phyloP scores from a whole-genome alignment of 2,329 filamentous ascomycete genomes.

The Colletotrichum euphorbiae region DNA sequence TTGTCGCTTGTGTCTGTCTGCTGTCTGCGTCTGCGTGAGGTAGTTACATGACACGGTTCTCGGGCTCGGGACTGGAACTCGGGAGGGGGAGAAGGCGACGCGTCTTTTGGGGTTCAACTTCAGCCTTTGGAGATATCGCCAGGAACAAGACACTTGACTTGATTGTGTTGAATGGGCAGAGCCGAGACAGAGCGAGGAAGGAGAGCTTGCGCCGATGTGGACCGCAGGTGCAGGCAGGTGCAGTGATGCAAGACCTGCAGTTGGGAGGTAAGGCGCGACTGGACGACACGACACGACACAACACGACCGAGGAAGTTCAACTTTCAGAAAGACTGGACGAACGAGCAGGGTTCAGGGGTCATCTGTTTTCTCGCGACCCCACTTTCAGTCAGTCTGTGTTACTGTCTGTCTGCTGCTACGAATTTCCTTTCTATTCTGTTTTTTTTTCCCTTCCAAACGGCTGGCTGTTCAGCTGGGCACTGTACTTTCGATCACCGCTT shows the following conservation, averaged over 20 bases:
- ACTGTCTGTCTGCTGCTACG: constrained; percentile 1
- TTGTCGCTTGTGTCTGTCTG: constrained; percentile 18
- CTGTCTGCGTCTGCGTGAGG: not conserved
- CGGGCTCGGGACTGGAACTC: no score
- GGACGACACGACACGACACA: not conserved
- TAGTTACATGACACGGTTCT: constrained; percentile 23
- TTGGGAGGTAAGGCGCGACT: constrained; percentile 7
- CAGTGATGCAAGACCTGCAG: not conserved
- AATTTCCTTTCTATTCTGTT: not conserved
- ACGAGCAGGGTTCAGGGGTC: constrained; percentile 11
- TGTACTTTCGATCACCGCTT: no score
- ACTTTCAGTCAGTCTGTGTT: constrained; percentile 1
- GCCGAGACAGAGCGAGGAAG: constrained; percentile 21
- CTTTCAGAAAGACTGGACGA: constrained; percentile 17
- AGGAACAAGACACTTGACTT: constrained; percentile 31
- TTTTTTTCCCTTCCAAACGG: no score
- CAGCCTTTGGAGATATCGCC: constrained; percentile 9
- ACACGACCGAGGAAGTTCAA: not conserved
- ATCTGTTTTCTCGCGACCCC: not conserved
- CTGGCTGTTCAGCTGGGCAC: no score
- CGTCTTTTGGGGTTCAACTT: constrained; percentile 1
- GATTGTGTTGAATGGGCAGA: not conserved
- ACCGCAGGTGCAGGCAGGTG: not conserved
- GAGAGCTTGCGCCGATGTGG: constrained; percentile 3
- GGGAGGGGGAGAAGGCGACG: not conserved